Evolutionary conservation across 164 flowering plant species (phyloP).

Genomic region (Piper longum): DNA sequence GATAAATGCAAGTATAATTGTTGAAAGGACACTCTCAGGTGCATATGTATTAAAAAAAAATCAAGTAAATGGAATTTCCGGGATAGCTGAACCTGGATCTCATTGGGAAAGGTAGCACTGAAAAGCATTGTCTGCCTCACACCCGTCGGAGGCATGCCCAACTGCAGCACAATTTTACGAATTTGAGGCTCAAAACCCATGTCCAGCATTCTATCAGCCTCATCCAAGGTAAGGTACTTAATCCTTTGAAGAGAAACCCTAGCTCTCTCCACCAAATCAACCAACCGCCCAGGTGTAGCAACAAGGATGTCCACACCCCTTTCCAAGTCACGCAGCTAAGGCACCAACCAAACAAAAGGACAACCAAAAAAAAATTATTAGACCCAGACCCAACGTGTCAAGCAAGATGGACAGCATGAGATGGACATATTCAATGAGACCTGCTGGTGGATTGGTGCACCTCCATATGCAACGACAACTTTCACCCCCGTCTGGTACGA

Average conservation of each 20-base stretch:
- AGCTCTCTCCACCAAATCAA: conserved; percentile 49
- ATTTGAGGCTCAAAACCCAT: conserved; percentile 69
- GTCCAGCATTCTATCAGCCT: conserved; percentile 60
- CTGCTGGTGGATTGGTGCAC: conserved; percentile 43
- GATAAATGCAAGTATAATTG: too few species aligned
- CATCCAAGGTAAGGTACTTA: conserved; percentile 46
- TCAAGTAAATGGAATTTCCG: neutral
- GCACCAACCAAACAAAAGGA: neutral
- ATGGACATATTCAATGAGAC: conserved; percentile 9
- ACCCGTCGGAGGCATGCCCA: conserved; percentile 48
- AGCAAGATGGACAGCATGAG: neutral
- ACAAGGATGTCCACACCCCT: conserved; percentile 58
- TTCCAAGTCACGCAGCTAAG: conserved; percentile 38
- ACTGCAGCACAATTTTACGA: conserved; percentile 39
- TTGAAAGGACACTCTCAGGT: neutral
- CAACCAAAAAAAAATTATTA: neutral
- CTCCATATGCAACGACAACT: conserved; percentile 53
- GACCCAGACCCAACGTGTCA: neutral
- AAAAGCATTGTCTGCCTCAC: conserved; percentile 51
- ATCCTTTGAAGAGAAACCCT: conserved; percentile 37
- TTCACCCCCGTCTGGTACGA: conserved; percentile 42
- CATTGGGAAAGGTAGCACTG: conserved; percentile 62
- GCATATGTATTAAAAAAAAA: neutral
- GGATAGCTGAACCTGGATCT: conserved; percentile 33
- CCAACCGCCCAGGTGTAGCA: conserved; percentile 62